Evolutionary conservation across 2,329 filamentous ascomycete species (phyloP).

Genomic region (Xylaria sp.): DNA sequence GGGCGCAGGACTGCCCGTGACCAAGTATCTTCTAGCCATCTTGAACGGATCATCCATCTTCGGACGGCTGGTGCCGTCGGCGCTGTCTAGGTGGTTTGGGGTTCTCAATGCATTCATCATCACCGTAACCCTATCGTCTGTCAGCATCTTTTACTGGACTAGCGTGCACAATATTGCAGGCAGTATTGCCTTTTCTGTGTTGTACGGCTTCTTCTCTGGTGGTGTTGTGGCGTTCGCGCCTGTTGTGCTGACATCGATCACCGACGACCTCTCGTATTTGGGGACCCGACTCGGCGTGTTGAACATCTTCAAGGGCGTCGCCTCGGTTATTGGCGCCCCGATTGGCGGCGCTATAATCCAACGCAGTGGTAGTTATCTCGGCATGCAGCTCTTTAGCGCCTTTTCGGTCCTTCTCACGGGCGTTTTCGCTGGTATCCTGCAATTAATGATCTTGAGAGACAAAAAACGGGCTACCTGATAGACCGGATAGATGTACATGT

Average conservation of each 20-base stretch:
- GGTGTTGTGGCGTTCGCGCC: slow-evolving; percentile 57
- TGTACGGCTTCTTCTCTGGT: slow-evolving; percentile 61
- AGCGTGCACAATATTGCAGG: slow-evolving; percentile 52
- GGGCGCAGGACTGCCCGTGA: slow-evolving; percentile 44
- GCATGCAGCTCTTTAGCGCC: slow-evolving; percentile 48
- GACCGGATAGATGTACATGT: slow-evolving; percentile 6
- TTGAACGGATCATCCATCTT: slow-evolving; percentile 62
- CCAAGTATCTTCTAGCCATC: slow-evolving; percentile 61
- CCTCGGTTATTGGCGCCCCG: slow-evolving; percentile 52
- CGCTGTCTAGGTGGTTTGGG: slow-evolving; percentile 57
- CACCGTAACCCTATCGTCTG: slow-evolving; percentile 50
- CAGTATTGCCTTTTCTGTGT: slow-evolving; percentile 55
- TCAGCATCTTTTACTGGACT: slow-evolving; percentile 55
- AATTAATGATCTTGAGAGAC: slow-evolving; percentile 23
- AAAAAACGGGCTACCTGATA: slow-evolving; percentile 13
- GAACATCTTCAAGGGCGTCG: slow-evolving; percentile 52
- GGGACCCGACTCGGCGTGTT: slow-evolving; percentile 61
- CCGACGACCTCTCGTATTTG: slow-evolving; percentile 53
- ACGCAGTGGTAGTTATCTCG: slow-evolving; percentile 44
- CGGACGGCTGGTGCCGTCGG: slow-evolving; percentile 60
- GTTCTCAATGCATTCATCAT: slow-evolving; percentile 55
- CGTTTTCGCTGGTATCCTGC: slow-evolving; percentile 31
- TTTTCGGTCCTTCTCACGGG: slow-evolving; percentile 44
- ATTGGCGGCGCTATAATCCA: slow-evolving; percentile 55
- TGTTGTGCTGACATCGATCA: slow-evolving; percentile 56